Evolutionary conservation across 2,329 filamentous ascomycete species (phyloP).

Genomic region (Furcasterigmium sp.): DNA sequence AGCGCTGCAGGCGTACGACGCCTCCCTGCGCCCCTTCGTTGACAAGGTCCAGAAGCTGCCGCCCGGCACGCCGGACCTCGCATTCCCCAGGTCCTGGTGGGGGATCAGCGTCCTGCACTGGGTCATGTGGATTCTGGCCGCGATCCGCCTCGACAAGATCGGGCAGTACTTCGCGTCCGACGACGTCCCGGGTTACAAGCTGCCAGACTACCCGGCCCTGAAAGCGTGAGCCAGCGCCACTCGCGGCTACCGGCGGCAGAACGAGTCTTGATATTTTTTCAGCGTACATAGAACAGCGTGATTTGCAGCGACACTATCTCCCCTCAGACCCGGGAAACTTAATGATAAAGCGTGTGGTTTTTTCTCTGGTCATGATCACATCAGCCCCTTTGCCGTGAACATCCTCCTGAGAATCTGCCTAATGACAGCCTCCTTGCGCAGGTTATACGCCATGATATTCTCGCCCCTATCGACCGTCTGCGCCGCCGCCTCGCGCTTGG

Average conservation of each 20-base stretch:
- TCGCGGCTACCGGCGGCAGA: too few species aligned
- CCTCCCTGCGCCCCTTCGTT: conserved; percentile 6
- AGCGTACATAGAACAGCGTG: too few species aligned
- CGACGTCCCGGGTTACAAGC: conserved; percentile 2
- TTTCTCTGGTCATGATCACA: too few species aligned
- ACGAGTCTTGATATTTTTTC: too few species aligned
- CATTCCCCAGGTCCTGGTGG: conserved; percentile 5
- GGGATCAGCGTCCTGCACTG: conserved; percentile 3
- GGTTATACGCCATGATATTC: conserved; percentile 30
- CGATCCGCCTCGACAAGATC: conserved; percentile 8
- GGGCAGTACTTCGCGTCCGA: background rate
- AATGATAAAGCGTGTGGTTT: too few species aligned
- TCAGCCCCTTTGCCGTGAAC: conserved; percentile 19
- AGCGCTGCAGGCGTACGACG: conserved; percentile 10
- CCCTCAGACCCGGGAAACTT: too few species aligned
- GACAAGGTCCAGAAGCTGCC: conserved; percentile 8
- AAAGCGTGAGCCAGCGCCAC: too few species aligned
- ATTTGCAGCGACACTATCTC: too few species aligned
- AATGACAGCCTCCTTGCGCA: conserved; percentile 33
- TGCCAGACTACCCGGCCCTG: conserved; percentile 5
- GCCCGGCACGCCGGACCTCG: conserved; percentile 2
- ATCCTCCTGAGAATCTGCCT: conserved; percentile 28
- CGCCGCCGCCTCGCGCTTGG: conserved; percentile 29
- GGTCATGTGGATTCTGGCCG: conserved; percentile 6
- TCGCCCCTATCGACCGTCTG: conserved; percentile 23